Evolutionary conservation across 306 rosid genomes (phyloP).

Genomic region (Fragaria iinumae): DNA sequence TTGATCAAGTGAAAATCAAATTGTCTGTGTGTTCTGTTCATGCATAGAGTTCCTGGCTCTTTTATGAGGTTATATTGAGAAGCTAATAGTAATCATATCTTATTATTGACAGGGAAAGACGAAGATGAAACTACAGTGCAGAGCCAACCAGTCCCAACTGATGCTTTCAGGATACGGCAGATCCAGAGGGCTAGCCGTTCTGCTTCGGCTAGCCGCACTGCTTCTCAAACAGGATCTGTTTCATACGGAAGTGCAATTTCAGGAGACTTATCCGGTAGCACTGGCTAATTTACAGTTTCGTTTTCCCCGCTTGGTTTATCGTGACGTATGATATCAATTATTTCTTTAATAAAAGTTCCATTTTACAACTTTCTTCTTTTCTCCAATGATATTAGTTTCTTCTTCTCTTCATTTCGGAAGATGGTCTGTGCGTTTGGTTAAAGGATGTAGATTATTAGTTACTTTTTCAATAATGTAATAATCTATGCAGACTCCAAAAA

Average conservation of each 20-base stretch:
- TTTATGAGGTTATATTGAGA: not conserved
- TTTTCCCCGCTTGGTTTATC: not conserved
- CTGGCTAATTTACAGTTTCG: conserved; percentile 40
- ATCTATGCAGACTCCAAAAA: not conserved
- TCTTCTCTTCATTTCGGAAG: not conserved
- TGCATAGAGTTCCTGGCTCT: not conserved
- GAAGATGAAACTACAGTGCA: conserved; percentile 80
- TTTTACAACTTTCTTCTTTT: not conserved
- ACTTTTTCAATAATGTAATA: not conserved
- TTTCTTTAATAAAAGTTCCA: not conserved
- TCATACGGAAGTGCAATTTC: conserved; percentile 93
- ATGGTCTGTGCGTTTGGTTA: not conserved
- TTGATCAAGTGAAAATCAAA: not conserved
- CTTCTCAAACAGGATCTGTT: conserved; percentile 86
- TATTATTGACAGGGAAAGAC: conserved; percentile 53
- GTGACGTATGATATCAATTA: not conserved
- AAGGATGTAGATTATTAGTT: not conserved
- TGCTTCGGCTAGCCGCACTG: conserved; percentile 54
- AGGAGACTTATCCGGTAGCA: conserved; percentile 92
- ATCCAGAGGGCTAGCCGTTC: conserved; percentile 77
- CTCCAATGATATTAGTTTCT: not conserved
- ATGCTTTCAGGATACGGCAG: conserved; percentile 84
- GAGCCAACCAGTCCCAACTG: conserved; percentile 85
- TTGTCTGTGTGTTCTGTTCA: not conserved
- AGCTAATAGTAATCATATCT: not conserved